Percentiles rank a stretch among this genome's conserved stretches.
phyloP scores from a whole-genome alignment of 2,329 filamentous ascomycete genomes.

The Fusarium sp. region DNA sequence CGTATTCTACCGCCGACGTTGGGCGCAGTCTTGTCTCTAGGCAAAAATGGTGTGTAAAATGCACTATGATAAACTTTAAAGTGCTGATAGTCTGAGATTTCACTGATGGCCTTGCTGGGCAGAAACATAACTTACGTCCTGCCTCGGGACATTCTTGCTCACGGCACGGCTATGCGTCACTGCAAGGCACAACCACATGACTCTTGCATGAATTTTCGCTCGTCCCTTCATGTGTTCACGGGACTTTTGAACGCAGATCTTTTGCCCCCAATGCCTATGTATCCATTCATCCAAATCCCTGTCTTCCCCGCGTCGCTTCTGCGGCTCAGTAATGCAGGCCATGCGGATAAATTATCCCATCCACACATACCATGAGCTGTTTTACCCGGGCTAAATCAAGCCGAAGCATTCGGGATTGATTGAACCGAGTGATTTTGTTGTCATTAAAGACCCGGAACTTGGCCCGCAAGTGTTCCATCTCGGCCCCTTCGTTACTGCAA shows the following conservation, averaged over 20 bases:
- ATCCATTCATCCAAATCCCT: neutral
- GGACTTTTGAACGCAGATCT: neutral
- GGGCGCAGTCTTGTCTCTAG: too few species aligned
- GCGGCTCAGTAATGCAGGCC: neutral
- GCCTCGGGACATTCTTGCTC: too few species aligned
- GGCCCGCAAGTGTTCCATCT: fast-evolving
- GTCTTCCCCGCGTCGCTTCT: slow-evolving; percentile 25
- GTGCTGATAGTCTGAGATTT: too few species aligned
- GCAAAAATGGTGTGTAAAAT: too few species aligned
- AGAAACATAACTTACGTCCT: too few species aligned
- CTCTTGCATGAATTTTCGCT: neutral
- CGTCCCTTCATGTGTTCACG: neutral
- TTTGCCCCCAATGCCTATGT: neutral
- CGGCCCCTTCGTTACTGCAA: neutral
- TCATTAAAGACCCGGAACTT: neutral
- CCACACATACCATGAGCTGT: neutral
- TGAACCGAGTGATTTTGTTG: neutral
- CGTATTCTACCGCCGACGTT: too few species aligned
- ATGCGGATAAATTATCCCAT: slow-evolving; percentile 25
- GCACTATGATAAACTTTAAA: too few species aligned
- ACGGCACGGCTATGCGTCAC: too few species aligned
- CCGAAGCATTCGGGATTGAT: slow-evolving; percentile 19
- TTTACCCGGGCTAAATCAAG: neutral
- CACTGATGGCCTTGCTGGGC: too few species aligned
- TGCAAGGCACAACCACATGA: neutral